Base-by-base conservation (phyloP, 352 stramenopile genomes). In the Phytophthora cactorum region DNA sequence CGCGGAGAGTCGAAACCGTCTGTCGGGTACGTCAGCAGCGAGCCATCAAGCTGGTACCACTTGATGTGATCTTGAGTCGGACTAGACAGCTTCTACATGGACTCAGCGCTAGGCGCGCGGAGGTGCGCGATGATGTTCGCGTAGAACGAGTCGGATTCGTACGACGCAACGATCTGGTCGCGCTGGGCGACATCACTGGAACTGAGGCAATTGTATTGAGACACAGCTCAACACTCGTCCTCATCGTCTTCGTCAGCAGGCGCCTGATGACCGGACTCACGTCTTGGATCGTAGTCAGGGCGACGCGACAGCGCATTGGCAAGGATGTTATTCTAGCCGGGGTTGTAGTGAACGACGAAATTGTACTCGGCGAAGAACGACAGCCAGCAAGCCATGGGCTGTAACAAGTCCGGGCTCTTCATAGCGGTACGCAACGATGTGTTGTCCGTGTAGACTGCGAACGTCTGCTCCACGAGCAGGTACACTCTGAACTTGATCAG, bases 241-340 rank as follows among this genome's bases (percentile, higher is more conserved):
- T 46, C 39, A 7, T 46, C 39, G 12, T 46, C 39, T 22, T 46
- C 39, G 17, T 22, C 17, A 46, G 1, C 6, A 46, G 8, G 8
- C 31, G 31, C 31, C 31, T 34, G 31, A 34, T 34, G 4, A 34
- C 31, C n/a, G 3, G 5, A 12, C 39, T 46, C 12, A 17, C 5
- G 39, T 46, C 39, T 15, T 2, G 39, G 39, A 46, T 22, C 39
- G 31, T 34, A 34, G 31, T 34, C 31, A 22, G 39, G 39, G 12
- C 39, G 39, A n/a, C 12, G 39, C 3, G 39, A n/a, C 5, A 46
- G 4, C 39, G 39, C 12, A 2, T 46, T 6, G 4, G 39, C 39
- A 46, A 46, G 39, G 39, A 46, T 8, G 39, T 46, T 46, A 46
- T 46, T 46, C 12, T 46, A 14, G 39, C 39, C 12, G n/a, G 39